phyloP scores from a whole-genome alignment of 2,329 filamentous ascomycete genomes.

The Curvularia lunata region DNA sequence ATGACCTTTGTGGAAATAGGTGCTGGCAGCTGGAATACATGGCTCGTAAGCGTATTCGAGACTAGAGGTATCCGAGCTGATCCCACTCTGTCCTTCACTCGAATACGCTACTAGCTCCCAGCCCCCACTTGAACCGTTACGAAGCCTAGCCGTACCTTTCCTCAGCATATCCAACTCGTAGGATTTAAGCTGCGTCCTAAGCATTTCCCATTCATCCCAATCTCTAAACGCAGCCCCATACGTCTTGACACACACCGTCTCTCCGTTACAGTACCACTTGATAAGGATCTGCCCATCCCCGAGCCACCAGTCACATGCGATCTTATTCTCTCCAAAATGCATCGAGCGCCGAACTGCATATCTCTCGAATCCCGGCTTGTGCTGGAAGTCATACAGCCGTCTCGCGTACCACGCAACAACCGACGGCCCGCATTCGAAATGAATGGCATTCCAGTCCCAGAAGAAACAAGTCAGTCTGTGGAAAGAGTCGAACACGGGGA shows the following conservation, averaged over 20 bases:
- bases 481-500: neutral
- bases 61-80: neutral
- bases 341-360: neutral
- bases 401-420: neutral
- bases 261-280: neutral
- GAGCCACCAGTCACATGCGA: neutral
- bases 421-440: neutral
- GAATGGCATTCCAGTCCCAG: constrained; percentile 2
- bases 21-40: too few relatives aligned
- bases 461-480: neutral
- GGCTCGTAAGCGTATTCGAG: neutral
- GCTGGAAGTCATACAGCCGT: neutral
- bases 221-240: constrained; percentile 1
- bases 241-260: neutral
- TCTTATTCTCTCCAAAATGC: neutral
- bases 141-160: neutral
- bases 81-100: neutral
- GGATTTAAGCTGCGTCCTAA: neutral
- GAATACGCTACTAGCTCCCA: neutral
- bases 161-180: neutral
- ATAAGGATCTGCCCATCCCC: neutral
- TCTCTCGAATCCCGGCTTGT: neutral
- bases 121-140: neutral
- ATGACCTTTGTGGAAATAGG: neutral
- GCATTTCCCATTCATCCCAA: neutral